These are phyloP conservation scores for Rhodotorula toruloides DNA, from an alignment of 768 basidiomycete genomes.

Conservation along the genomic window DNA sequence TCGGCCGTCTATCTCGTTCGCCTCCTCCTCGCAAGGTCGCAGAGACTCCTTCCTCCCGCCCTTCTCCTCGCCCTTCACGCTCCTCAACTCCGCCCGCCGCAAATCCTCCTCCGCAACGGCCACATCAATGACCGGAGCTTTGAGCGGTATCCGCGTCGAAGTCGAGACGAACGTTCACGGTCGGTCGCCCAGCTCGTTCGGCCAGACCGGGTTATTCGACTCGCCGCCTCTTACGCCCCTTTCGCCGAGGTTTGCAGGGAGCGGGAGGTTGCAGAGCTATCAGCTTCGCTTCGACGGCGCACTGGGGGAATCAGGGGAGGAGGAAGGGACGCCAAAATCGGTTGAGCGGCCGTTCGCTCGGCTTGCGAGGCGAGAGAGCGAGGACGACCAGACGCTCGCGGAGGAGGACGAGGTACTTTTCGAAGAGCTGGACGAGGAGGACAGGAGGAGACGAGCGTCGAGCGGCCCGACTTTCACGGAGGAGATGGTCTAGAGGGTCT, in stretches of 20 bases:
- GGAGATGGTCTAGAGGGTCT: too few relatives aligned
- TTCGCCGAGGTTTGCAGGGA: too few relatives aligned
- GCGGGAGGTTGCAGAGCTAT: not conserved
- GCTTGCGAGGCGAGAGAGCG: not conserved
- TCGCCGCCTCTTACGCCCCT: not conserved
- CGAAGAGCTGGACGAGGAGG: not conserved
- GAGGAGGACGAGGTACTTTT: not conserved
- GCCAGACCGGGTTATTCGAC: not conserved
- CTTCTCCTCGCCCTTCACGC: not conserved
- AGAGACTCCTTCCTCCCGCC: too few relatives aligned
- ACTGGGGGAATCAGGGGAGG: not conserved
- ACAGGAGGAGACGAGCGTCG: not conserved
- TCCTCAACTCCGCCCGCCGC: not conserved
- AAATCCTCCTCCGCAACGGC: too few relatives aligned
- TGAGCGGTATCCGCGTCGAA: not conserved
- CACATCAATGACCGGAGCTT: not conserved
- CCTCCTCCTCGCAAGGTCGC: too few relatives aligned
- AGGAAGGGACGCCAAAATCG: too few relatives aligned
- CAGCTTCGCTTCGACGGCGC: not conserved
- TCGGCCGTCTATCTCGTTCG: too few relatives aligned
- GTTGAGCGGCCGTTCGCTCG: not conserved
- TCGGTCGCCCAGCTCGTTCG: not conserved
- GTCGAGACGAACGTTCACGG: not conserved
- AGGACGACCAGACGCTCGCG: not conserved
- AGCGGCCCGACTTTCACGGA: too few relatives aligned